phyloP scores from a whole-genome alignment of 257 asterid species.

The Pogostemon cablin region DNA sequence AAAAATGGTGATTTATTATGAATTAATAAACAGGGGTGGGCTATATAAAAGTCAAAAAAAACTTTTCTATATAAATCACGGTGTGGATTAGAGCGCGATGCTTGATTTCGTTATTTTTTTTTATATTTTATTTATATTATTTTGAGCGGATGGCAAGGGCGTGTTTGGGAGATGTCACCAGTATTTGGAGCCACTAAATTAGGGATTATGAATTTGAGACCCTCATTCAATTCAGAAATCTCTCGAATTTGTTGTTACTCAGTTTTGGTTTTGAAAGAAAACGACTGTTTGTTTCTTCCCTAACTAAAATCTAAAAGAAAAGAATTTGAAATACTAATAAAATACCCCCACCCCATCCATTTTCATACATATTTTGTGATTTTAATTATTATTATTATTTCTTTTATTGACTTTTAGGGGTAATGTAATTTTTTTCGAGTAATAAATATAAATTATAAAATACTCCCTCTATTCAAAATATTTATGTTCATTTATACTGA shows the following conservation, averaged over 20 bases:
- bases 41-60: slow-evolving; percentile 18
- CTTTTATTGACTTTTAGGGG: too few relatives aligned
- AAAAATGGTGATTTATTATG: slow-evolving; percentile 12
- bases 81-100: slow-evolving; percentile 38
- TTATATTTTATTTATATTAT: neutral
- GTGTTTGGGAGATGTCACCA: slow-evolving; percentile 31
- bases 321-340: neutral
- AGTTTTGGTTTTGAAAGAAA: neutral
- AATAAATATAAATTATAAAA: too few relatives aligned
- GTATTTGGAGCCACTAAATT: slow-evolving; percentile 40
- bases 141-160: slow-evolving; percentile 30
- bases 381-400: too few relatives aligned
- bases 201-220: slow-evolving; percentile 41
- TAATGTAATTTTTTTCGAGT: too few relatives aligned
- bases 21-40: slow-evolving; percentile 3
- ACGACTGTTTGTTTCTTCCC: neutral
- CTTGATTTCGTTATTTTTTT: slow-evolving; percentile 22
- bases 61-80: slow-evolving; percentile 34
- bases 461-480: too few relatives aligned
- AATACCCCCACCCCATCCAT: too few relatives aligned
- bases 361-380: too few relatives aligned
- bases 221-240: slow-evolving; percentile 25
- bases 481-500: too few relatives aligned
- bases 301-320: neutral
- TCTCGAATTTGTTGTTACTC: neutral